phyloP scores from a whole-genome alignment of 2,329 filamentous ascomycete species.

The Epichloe uncinata region DNA sequence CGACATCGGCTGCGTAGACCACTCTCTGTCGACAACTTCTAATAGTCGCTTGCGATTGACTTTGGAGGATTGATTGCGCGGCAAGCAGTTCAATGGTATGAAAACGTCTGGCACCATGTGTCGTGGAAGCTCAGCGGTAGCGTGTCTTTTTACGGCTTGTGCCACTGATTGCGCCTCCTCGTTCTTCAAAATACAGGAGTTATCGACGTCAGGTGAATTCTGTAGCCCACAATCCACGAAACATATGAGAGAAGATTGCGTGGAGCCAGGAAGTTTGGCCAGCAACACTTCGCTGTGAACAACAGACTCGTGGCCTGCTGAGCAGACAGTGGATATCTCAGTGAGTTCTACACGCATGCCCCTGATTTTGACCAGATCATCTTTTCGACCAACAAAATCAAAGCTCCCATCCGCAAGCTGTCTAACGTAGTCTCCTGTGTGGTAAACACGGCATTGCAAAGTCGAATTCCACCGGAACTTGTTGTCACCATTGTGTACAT shows the following conservation, averaged over 20 bases:
- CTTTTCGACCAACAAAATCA: slow-evolving; percentile 12
- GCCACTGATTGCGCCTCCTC: neutral
- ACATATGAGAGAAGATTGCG: neutral
- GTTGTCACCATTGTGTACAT: slow-evolving; percentile 8
- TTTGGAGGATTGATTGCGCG: neutral
- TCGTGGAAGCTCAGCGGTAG: neutral
- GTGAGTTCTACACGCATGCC: slow-evolving; percentile 14
- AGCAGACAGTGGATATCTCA: slow-evolving; percentile 10
- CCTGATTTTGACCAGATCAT: slow-evolving; percentile 13
- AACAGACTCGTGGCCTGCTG: neutral
- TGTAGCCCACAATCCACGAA: neutral
- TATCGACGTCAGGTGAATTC: neutral
- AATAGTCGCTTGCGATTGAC: neutral
- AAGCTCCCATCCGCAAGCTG: slow-evolving; percentile 10
- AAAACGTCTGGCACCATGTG: neutral
- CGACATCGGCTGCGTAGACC: neutral
- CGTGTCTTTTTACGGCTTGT: neutral
- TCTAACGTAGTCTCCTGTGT: slow-evolving; percentile 21
- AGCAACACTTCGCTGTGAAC: neutral
- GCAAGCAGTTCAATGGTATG: neutral
- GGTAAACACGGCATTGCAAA: slow-evolving; percentile 13
- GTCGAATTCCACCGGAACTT: neutral
- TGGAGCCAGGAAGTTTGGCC: neutral
- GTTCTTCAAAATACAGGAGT: neutral
- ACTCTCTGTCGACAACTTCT: neutral